These are phyloP conservation scores for Oryza nivara DNA, from an alignment of 176 grass and related monocot genomes.

Conservation along the genomic window DNA sequence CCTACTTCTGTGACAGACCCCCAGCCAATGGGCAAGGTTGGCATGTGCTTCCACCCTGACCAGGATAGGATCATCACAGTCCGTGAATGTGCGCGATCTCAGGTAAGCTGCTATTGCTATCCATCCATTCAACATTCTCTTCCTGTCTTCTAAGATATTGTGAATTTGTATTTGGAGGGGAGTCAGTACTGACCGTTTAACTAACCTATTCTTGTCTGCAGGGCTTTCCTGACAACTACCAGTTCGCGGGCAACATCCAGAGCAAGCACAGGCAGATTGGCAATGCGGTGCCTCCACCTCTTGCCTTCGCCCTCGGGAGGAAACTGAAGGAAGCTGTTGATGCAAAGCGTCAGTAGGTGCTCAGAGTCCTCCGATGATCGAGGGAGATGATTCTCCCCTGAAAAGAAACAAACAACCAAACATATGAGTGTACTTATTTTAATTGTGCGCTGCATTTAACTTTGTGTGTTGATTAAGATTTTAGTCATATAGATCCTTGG, in stretches of 20 bases:
- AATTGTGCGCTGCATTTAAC: conserved; percentile 20
- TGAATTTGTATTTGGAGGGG: background rate
- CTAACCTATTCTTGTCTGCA: conserved; percentile 41
- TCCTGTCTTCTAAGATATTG: background rate
- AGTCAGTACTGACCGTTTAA: background rate
- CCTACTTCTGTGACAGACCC: conserved; percentile 96
- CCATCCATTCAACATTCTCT: background rate
- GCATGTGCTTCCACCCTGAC: conserved; percentile 97
- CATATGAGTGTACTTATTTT: conserved; percentile 5
- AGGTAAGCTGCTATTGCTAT: conserved; percentile 43
- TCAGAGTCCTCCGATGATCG: background rate
- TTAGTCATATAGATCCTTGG: background rate
- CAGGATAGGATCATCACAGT: conserved; percentile 90
- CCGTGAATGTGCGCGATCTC: conserved; percentile 88
- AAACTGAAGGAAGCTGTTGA: conserved; percentile 82
- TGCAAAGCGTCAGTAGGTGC: conserved; percentile 22
- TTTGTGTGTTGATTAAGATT: background rate
- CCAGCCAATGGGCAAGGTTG: conserved; percentile 96
- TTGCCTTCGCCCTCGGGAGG: conserved; percentile 82
- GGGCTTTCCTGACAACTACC: conserved; percentile 93
- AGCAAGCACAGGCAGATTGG: conserved; percentile 96
- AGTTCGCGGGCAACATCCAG: conserved; percentile 83
- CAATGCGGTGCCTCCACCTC: conserved; percentile 93
- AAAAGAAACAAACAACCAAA: background rate
- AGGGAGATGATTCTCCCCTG: background rate